Evolutionary conservation across 225 moss, liverwort and hornwort genomes (phyloP).

Genomic region (Antitrichia curtipendula): DNA sequence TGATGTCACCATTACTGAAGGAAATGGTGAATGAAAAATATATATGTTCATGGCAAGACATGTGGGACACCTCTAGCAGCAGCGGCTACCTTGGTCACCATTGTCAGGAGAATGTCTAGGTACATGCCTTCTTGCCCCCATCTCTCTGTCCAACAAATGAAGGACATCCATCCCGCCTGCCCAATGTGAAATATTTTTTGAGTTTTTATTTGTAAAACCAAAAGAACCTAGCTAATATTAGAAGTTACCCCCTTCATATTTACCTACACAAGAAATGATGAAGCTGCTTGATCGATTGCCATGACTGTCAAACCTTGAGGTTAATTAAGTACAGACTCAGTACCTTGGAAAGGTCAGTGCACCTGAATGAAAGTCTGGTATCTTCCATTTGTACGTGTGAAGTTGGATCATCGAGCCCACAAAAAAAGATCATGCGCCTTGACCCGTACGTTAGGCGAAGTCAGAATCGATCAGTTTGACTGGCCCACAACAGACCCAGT

Average conservation of each 20-base stretch:
- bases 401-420: no score
- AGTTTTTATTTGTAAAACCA: no score
- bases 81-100: no score
- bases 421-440: background rate
- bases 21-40: background rate
- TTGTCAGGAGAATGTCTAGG: no score
- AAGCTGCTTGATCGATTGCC: background rate
- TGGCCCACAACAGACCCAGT: background rate
- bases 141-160: no score
- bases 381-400: background rate
- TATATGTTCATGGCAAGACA: background rate
- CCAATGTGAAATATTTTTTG: no score
- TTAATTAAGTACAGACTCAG: background rate
- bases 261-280: background rate
- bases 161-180: no score
- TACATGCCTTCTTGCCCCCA: no score
- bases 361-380: background rate
- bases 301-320: background rate
- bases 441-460: background rate
- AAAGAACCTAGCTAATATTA: no score
- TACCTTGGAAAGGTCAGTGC: background rate
- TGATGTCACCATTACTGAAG: background rate
- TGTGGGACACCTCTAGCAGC: no score
- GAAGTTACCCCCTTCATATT: no score
- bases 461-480: background rate